Conservation (phyloP, 2,329 filamentous ascomycete species). For the Pseudogymnoascus verrucosus region DNA sequence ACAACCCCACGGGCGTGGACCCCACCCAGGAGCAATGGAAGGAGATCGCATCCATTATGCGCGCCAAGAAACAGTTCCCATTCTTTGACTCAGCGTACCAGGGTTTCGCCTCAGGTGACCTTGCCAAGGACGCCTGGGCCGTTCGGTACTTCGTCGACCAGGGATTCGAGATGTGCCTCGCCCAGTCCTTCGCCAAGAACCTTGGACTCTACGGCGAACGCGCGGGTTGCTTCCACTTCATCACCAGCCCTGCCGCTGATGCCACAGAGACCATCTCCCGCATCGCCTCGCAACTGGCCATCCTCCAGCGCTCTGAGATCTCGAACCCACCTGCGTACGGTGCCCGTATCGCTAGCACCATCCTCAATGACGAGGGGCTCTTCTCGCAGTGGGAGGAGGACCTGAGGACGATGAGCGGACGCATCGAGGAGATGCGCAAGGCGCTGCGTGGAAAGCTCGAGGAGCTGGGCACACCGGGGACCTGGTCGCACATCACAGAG, state of each 20-base stretch:
- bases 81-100: constrained; percentile 99
- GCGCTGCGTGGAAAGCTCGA: constrained; percentile 73
- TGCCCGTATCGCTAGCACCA: constrained; percentile 73
- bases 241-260: constrained; percentile 64
- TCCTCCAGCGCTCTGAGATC: constrained; percentile 95
- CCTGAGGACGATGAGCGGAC: constrained; percentile 85
- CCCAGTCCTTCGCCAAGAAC: constrained; percentile 96
- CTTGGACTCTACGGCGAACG: constrained; percentile 96
- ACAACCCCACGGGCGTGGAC: constrained; percentile 97
- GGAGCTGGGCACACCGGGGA: constrained; percentile 74
- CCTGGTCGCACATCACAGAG: constrained; percentile 94
- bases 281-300: constrained; percentile 80
- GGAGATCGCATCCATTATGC: constrained; percentile 72
- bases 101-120: constrained; percentile 89
- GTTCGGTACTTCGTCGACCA: constrained; percentile 89
- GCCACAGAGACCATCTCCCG: constrained; percentile 51
- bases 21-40: constrained; percentile 92
- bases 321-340: constrained; percentile 94
- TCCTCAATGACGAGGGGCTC: constrained; percentile 74
- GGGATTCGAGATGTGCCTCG: constrained; percentile 80
- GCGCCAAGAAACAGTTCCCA: constrained; percentile 76
- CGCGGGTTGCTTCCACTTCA: constrained; percentile 91
- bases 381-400: constrained; percentile 92
- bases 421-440: constrained; percentile 87
- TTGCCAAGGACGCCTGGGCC: constrained; percentile 79